These are phyloP conservation scores for Wallacemonas sp. DNA, from an alignment of 208 protist genomes.

Conservation along the genomic window DNA sequence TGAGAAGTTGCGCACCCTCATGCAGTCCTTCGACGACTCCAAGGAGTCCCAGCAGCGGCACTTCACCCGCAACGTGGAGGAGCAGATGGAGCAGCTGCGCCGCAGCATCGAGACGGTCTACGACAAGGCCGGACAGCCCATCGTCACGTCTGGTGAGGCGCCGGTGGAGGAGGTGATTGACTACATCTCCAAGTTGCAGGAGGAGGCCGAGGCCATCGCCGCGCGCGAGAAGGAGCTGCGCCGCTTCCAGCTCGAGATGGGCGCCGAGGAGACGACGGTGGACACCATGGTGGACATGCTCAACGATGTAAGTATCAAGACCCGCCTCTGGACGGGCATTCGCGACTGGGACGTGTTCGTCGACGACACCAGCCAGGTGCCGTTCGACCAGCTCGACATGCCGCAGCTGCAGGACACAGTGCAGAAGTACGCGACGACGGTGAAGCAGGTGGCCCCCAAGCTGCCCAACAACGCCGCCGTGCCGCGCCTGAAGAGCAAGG, in stretches of 20 bases:
- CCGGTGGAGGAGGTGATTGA: slow-evolving; percentile 78
- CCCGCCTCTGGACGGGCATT: slow-evolving; percentile 81
- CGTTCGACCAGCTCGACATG: slow-evolving; percentile 84
- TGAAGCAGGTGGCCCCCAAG: slow-evolving; percentile 92
- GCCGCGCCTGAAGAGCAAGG: slow-evolving; percentile 73
- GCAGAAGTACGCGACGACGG: slow-evolving; percentile 82
- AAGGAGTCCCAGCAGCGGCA: slow-evolving; percentile 89
- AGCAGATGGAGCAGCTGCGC: slow-evolving; percentile 92
- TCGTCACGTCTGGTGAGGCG: slow-evolving; percentile 85
- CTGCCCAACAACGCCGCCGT: slow-evolving; percentile 84
- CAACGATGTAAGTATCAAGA: slow-evolving; percentile 92
- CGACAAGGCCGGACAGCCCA: slow-evolving; percentile 84
- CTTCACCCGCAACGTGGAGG: slow-evolving; percentile 93
- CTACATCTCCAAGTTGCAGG: slow-evolving; percentile 83
- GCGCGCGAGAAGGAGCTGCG: slow-evolving; percentile 88
- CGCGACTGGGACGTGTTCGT: slow-evolving; percentile 87
- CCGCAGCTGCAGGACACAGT: slow-evolving; percentile 73
- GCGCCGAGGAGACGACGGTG: slow-evolving; percentile 89
- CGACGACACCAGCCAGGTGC: slow-evolving; percentile 49
- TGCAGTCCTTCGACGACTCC: slow-evolving; percentile 87
- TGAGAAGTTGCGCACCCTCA: slow-evolving; percentile 90
- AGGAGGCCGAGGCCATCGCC: slow-evolving; percentile 78
- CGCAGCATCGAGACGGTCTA: slow-evolving; percentile 87
- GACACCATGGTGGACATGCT: slow-evolving; percentile 91
- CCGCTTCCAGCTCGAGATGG: slow-evolving; percentile 89